Evolutionary conservation across 352 stramenopile genomes (phyloP).

Genomic region (Globisporangium cystogenes): DNA sequence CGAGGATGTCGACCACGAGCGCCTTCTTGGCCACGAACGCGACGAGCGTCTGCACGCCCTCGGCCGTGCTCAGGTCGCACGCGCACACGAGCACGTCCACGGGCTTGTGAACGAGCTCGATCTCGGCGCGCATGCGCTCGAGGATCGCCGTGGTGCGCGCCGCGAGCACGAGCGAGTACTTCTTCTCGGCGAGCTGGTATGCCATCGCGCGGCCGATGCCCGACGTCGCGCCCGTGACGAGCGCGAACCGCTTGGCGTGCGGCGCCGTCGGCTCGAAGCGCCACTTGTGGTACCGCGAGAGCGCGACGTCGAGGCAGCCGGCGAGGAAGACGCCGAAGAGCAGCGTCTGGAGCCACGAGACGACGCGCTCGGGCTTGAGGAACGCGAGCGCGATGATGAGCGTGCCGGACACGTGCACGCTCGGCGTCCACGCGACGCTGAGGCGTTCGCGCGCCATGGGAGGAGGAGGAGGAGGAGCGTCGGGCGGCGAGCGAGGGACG

Average conservation of each 20-base stretch:
- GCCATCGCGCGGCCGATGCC: conserved; percentile 77
- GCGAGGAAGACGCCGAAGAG: conserved; percentile 56
- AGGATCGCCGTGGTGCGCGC: conserved; percentile 53
- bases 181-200: conserved; percentile 71
- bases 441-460: conserved; percentile 19
- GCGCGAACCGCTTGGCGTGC: conserved; percentile 44
- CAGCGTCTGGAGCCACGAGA: conserved; percentile 28
- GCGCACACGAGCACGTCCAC: conserved; percentile 50
- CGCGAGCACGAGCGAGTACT: conserved; percentile 73
- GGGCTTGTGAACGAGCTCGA: conserved; percentile 65
- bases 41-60: conserved; percentile 52
- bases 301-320: conserved; percentile 45
- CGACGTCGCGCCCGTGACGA: conserved; percentile 70
- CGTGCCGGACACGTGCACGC: conserved; percentile 38
- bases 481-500: too few relatives aligned
- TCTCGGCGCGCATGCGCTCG: conserved; percentile 63
- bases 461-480: neutral
- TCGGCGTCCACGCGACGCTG: conserved; percentile 30
- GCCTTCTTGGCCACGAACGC: conserved; percentile 51
- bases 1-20: conserved; percentile 73
- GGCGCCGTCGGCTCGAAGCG: conserved; percentile 41
- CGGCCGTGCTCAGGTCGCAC: conserved; percentile 45
- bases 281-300: conserved; percentile 68
- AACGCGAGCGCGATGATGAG: conserved; percentile 44
- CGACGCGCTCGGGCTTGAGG: conserved; percentile 29